Evolutionary conservation across 257 asterid species (phyloP).

Genomic region (Petunia axillaris): DNA sequence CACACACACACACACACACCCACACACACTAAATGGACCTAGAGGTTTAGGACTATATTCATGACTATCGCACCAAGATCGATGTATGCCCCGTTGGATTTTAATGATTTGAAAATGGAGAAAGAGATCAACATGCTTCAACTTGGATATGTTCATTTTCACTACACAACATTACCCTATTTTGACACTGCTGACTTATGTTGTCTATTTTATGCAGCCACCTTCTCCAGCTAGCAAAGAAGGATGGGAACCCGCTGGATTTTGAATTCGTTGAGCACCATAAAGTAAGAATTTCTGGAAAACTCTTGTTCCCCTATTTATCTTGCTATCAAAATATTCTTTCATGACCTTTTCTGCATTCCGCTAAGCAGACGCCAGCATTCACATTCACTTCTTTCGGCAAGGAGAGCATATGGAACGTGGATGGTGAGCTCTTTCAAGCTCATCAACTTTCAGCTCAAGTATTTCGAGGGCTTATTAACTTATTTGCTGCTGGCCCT

Average conservation of each 20-base stretch:
- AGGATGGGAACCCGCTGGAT: slow-evolving; percentile 85
- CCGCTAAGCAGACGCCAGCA: slow-evolving; percentile 62
- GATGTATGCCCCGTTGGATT: neutral
- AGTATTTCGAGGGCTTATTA: slow-evolving; percentile 88
- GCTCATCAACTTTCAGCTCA: slow-evolving; percentile 94
- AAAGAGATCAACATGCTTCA: neutral
- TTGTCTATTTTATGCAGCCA: slow-evolving; percentile 59
- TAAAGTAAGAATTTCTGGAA: slow-evolving; percentile 52
- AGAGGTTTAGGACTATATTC: neutral
- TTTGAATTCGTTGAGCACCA: slow-evolving; percentile 90
- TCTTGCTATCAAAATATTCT: neutral
- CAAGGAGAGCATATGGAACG: slow-evolving; percentile 86
- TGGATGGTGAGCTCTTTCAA: slow-evolving; percentile 83
- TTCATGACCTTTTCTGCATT: slow-evolving; percentile 29
- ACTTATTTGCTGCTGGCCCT: slow-evolving; percentile 91
- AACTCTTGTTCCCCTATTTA: neutral
- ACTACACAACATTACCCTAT: neutral
- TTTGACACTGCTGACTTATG: neutral
- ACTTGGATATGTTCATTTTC: neutral
- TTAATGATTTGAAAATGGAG: neutral
- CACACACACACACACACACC: no score
- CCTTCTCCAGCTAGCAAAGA: slow-evolving; percentile 81
- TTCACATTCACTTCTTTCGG: slow-evolving; percentile 91
- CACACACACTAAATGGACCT: neutral
- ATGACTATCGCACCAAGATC: neutral